phyloP scores from a whole-genome alignment of 1,284 basidiomycete species.

The Pseudozyma tsukubaensis region DNA sequence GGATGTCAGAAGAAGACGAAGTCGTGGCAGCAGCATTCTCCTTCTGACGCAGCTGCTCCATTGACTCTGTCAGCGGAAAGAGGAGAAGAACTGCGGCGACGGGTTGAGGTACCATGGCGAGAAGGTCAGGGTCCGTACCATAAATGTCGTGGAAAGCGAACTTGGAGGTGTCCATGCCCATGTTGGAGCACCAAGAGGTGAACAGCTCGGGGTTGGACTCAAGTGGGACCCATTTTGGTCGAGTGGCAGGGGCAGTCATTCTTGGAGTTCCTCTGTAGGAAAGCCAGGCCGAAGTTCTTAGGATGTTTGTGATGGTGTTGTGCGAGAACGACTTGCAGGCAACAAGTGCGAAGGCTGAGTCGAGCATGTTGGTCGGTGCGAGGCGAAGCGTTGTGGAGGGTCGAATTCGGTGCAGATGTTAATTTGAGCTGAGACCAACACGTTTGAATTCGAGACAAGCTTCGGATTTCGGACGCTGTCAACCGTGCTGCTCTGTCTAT shows the following conservation, averaged over 20 bases:
- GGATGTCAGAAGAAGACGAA: conserved; percentile 22
- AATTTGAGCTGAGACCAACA: background rate
- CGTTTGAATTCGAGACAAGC: too few relatives aligned
- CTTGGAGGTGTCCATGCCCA: conserved; percentile 62
- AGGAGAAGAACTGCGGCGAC: conserved; percentile 71
- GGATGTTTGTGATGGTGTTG: background rate
- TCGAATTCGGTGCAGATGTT: background rate
- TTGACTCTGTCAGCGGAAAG: conserved; percentile 70
- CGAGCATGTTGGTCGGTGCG: background rate
- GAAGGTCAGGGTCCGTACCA: conserved; percentile 71
- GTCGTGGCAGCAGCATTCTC: conserved; percentile 43
- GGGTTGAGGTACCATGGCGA: conserved; percentile 71
- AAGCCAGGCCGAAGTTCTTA: background rate
- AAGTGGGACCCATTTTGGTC: conserved; percentile 64
- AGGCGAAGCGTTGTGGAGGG: background rate
- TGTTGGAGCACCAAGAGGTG: conserved; percentile 54
- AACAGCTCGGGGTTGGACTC: conserved; percentile 69
- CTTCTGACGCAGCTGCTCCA: conserved; percentile 39
- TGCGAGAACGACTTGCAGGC: too few relatives aligned
- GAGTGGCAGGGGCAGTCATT: background rate
- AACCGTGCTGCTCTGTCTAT: too few relatives aligned
- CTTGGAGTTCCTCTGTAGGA: too few relatives aligned
- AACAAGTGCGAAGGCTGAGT: too few relatives aligned
- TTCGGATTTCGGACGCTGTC: too few relatives aligned
- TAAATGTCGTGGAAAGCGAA: conserved; percentile 72